Evolutionary conservation across 805 yeast genomes (phyloP).

Genomic region (Nakazawaea wickerhamii): DNA sequence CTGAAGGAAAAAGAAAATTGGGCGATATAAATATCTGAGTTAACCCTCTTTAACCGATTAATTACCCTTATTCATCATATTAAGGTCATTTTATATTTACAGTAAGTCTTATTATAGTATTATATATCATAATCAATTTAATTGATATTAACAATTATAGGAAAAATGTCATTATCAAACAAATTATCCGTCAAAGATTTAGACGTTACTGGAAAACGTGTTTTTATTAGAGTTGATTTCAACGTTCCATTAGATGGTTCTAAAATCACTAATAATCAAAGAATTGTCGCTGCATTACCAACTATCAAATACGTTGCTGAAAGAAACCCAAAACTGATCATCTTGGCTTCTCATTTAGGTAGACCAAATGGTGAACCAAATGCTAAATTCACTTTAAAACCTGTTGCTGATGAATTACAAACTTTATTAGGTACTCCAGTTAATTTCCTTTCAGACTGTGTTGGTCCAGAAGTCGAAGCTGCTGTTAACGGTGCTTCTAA

Average conservation of each 20-base stretch:
- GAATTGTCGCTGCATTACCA: constrained; percentile 99
- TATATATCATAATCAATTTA: not conserved
- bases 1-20: not conserved
- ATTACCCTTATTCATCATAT: too few relatives aligned
- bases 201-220: constrained; percentile 84
- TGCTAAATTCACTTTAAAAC: constrained; percentile 86
- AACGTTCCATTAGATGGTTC: constrained; percentile 93
- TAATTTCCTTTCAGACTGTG: constrained; percentile 83
- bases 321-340: constrained; percentile 84
- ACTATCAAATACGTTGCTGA: constrained; percentile 93
- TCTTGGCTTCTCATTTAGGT: constrained; percentile 96
- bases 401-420: constrained; percentile 87
- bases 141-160: not conserved
- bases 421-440: constrained; percentile 71
- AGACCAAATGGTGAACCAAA: constrained; percentile 95
- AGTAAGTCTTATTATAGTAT: not conserved
- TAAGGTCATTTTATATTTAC: not conserved
- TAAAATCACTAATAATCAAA: constrained; percentile 97
- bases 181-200: constrained; percentile 92
- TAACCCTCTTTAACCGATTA: too few relatives aligned
- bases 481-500: constrained; percentile 66
- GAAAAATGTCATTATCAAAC: constrained; percentile 78
- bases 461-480: constrained; percentile 83
- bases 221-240: constrained; percentile 97
- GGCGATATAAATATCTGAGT: not conserved